Evolutionary conservation across 441 rosid genomes (phyloP), one percentile per base, ranked within the genome.

Genomic region (Mallotus repandus): DNA sequence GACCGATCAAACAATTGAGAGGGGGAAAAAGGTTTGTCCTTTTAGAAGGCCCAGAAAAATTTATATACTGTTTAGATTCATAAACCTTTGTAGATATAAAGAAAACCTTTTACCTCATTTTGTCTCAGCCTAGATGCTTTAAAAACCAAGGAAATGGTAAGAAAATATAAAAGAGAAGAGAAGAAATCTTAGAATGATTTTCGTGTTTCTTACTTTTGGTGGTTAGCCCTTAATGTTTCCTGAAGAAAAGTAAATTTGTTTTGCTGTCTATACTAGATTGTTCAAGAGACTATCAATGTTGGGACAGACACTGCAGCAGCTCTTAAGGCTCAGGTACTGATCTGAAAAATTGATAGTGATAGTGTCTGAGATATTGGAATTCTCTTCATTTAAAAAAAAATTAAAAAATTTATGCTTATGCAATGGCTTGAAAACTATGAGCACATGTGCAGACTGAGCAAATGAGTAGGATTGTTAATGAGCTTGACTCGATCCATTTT

Each of bases 381-480:
- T 60, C n/a, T 56, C 54, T 73, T 49, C 56, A 45, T 45, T 12
- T 12, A 21, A 48, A 63, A 38, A 13, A 68, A 21, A 4, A 18
- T 19, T 9, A 25, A 25, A 57, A 35, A 60, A 68, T 50, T 25
- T 8, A 16, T 58, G n/a, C 16, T 77, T 48, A 19, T 48, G 63
- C 49, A 59, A 38, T 25, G 77, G 69, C 65, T 14, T 21, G n/a
- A 57, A 50, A 62, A 21, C 72, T 80, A 76, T 85, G 43, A 70
- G 9, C 74, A 67, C 62, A 0, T 82, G 43, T 86, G 70, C 87
- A 93, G 98, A 95, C 99, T 5, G 99, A 95, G 74, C 97, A 95
- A 89, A 95, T 95, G 98, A 88, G 95, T 81, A 90, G 97, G 84
- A 87, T 95, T 73, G 97, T 95, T 68, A 93, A 93, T 79, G 99